Percentiles rank a stretch among this genome's conserved stretches.
Evolutionary conservation across 2,329 filamentous ascomycete species (phyloP).

Genomic region (Fusarium sp.): DNA sequence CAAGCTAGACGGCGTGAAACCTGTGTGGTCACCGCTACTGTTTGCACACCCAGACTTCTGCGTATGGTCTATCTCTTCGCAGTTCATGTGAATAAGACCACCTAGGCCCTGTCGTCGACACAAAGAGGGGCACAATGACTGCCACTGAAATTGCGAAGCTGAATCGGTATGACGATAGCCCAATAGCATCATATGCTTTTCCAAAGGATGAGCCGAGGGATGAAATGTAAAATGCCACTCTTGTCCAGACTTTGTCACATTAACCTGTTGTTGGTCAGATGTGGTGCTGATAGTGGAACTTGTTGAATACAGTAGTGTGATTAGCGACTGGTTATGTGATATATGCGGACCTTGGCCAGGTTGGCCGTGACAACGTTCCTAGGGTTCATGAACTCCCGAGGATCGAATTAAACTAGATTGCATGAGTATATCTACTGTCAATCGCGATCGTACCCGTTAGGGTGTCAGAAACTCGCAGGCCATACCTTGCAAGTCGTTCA

Average conservation of each 20-base stretch:
- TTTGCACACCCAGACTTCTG: background rate
- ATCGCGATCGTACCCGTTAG: conserved; percentile 39
- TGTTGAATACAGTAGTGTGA: background rate
- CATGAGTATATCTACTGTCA: conserved; percentile 15
- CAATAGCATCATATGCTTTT: conserved; percentile 10
- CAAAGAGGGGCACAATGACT: background rate
- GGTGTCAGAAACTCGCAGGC: conserved; percentile 1
- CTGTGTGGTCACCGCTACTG: background rate
- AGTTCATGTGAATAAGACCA: conserved; percentile 8
- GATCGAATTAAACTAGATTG: conserved; percentile 17
- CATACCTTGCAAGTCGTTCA: background rate
- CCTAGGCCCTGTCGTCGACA: background rate
- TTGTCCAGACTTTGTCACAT: background rate
- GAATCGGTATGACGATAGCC: background rate
- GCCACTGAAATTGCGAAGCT: background rate
- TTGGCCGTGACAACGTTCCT: conserved; percentile 1
- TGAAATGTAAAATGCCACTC: background rate
- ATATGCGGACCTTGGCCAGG: background rate
- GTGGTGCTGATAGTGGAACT: background rate
- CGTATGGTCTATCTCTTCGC: conserved; percentile 4
- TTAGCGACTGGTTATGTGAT: background rate
- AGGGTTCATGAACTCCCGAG: background rate
- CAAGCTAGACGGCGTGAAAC: background rate
- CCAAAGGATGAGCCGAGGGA: conserved; percentile 7
- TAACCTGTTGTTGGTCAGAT: background rate